These are phyloP conservation scores for Tanacetum coccineum DNA, from an alignment of 129 eudicot species.

Conservation along the genomic window DNA sequence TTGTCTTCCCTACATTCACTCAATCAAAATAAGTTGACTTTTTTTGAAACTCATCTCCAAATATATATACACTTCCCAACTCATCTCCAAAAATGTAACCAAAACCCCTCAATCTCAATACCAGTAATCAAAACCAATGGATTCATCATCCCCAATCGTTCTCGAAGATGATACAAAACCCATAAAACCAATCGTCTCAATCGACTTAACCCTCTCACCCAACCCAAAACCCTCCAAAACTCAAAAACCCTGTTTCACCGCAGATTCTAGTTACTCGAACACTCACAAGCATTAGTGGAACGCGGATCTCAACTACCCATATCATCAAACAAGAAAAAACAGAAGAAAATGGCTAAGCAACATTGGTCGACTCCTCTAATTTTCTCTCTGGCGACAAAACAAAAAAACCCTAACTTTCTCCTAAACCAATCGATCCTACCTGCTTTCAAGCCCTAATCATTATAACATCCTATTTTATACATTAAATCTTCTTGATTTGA, in stretches of 20 bases:
- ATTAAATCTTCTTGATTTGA: no score
- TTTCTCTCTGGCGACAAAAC: no score
- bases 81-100: neutral
- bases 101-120: no score
- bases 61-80: neutral
- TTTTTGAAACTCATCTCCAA: no score
- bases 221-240: slow-evolving; percentile 30
- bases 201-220: slow-evolving; percentile 22
- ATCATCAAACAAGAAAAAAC: slow-evolving; percentile 19
- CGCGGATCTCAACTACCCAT: slow-evolving; percentile 44
- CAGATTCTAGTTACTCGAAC: slow-evolving; percentile 41
- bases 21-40: no score
- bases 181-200: slow-evolving; percentile 26
- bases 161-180: slow-evolving; percentile 1
- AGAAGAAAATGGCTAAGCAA: slow-evolving; percentile 18
- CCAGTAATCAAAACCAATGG: no score
- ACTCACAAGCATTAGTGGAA: slow-evolving; percentile 55
- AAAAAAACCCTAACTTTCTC: no score
- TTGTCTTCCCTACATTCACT: no score
- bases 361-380: no score
- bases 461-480: no score
- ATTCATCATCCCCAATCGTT: neutral
- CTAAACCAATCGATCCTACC: no score
- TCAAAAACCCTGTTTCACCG: slow-evolving; percentile 23
- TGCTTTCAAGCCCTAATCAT: no score